Percentiles rank a stretch among this genome's conserved stretches.
Conservation (phyloP, 148 eudicot genomes). For the Polygonum maritimum region DNA sequence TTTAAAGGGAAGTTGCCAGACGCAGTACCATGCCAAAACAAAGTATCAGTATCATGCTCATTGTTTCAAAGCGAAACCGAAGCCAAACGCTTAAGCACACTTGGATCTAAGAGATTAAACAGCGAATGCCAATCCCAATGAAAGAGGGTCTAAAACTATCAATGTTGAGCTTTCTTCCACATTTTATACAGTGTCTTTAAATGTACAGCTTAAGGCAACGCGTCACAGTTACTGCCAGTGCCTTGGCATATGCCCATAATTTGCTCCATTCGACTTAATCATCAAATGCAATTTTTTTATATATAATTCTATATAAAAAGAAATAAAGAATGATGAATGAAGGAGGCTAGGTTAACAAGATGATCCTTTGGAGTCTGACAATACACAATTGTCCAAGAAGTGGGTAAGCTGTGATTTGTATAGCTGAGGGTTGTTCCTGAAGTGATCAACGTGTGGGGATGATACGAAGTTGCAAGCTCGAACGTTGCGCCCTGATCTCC, state of each 20-base stretch:
- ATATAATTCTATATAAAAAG: background rate
- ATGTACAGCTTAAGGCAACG: background rate
- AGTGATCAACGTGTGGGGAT: slow-evolving; percentile 97
- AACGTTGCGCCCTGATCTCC: slow-evolving; percentile 66
- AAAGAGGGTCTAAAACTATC: background rate
- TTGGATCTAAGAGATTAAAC: too few species aligned
- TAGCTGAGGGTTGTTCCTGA: slow-evolving; percentile 73
- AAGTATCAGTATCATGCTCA: too few species aligned
- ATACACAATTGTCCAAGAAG: slow-evolving; percentile 78
- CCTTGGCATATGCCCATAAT: background rate
- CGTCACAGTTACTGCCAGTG: background rate
- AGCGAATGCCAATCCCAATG: too few species aligned
- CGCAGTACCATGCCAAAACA: too few species aligned
- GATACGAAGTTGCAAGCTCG: slow-evolving; percentile 82
- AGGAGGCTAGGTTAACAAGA: slow-evolving; percentile 18
- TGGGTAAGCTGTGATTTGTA: slow-evolving; percentile 78
- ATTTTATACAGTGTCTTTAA: background rate
- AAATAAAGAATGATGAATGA: slow-evolving; percentile 16
- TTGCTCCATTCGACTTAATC: background rate
- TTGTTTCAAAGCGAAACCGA: too few species aligned
- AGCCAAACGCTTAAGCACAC: too few species aligned
- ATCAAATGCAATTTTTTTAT: background rate
- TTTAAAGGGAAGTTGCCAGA: too few species aligned
- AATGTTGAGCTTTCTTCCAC: background rate
- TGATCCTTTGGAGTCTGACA: slow-evolving; percentile 51